Evolutionary conservation across 2,329 filamentous ascomycete genomes (phyloP), one percentile per base, ranked within the genome.

Genomic region (Alternaria burnsii): DNA sequence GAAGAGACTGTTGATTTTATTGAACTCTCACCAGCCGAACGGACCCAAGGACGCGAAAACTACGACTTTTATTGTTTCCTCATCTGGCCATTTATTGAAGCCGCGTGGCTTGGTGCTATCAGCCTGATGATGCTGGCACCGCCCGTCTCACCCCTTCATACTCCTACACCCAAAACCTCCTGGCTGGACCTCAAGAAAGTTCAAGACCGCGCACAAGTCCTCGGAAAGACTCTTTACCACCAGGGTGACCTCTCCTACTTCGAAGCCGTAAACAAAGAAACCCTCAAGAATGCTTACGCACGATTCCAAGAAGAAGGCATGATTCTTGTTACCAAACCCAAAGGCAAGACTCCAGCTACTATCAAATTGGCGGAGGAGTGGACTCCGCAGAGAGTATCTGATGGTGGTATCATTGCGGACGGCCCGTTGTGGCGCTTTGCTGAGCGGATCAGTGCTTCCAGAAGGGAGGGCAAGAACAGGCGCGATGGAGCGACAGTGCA

Each of bases 31-130:
- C 87, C 91, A 6, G 81, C 86, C 3, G 95, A 99, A 78, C 86
- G 94, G 18, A 84, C 86, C 30, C 88, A 86, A 7, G 95, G 95
- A 1, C 85, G 94, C 38, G 95, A 99, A 78, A 98, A 97, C 72
- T 99, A 91, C 72, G 95, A 99, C 75, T 99, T 99, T 79, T 98
- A 98, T 81, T 98, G 94, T 81, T 99, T 98, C 84, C 82, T 99
- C 20, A 93, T 99, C 65, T 99, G 95, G 95, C 95, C 95, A 0
- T 99, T 99, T 70, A 94, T 98, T 67, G 95, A 99, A 79, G 91
- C 94, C 0, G 90, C 87, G 53, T 99, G 95, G 95, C 86, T 99
- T 1, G 94, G 93, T 11, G 91, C 93, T 0, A 90, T 98, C 0
- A 93, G 91, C 0, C 83, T 98, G 0, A 90, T 97, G 82, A 94